phyloP scores from a whole-genome alignment of 2,329 filamentous ascomycete species.

The Xylaria sp. region DNA sequence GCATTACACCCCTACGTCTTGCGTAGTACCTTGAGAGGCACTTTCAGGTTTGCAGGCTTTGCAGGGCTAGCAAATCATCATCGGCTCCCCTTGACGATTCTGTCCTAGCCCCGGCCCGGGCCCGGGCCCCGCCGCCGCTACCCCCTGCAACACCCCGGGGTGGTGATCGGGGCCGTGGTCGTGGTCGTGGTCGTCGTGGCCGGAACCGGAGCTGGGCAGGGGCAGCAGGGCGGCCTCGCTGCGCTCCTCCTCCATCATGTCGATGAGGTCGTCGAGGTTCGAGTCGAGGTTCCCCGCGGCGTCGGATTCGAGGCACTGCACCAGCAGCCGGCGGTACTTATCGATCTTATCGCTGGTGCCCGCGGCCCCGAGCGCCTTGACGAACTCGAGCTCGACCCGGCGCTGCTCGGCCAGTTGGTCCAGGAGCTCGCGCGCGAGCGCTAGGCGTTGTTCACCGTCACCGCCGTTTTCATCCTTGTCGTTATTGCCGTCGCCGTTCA shows the following conservation, averaged over 20 bases:
- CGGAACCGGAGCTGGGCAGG: too few relatives aligned
- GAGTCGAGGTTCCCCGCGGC: slow-evolving; percentile 70
- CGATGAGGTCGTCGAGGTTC: slow-evolving; percentile 62
- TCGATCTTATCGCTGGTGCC: slow-evolving; percentile 74
- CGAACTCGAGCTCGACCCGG: slow-evolving; percentile 67
- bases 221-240: too few relatives aligned
- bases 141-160: too few relatives aligned
- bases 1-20: not conserved
- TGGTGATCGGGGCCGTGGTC: too few relatives aligned
- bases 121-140: slow-evolving; percentile 25
- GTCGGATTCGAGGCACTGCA: slow-evolving; percentile 67
- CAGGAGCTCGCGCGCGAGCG: slow-evolving; percentile 60
- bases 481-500: slow-evolving; percentile 52
- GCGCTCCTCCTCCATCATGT: slow-evolving; percentile 65
- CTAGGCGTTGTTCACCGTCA: slow-evolving; percentile 57
- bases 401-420: slow-evolving; percentile 62
- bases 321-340: slow-evolving; percentile 71
- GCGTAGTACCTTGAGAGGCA: too few relatives aligned
- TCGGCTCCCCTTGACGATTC: slow-evolving; percentile 23
- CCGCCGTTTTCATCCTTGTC: slow-evolving; percentile 57
- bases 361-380: slow-evolving; percentile 67
- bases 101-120: slow-evolving; percentile 17
- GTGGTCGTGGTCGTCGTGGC: too few relatives aligned
- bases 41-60: too few relatives aligned
- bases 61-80: slow-evolving; percentile 29